Base-by-base conservation (phyloP, 805 yeast genomes). In the Tetrapisispora arboricola region DNA sequence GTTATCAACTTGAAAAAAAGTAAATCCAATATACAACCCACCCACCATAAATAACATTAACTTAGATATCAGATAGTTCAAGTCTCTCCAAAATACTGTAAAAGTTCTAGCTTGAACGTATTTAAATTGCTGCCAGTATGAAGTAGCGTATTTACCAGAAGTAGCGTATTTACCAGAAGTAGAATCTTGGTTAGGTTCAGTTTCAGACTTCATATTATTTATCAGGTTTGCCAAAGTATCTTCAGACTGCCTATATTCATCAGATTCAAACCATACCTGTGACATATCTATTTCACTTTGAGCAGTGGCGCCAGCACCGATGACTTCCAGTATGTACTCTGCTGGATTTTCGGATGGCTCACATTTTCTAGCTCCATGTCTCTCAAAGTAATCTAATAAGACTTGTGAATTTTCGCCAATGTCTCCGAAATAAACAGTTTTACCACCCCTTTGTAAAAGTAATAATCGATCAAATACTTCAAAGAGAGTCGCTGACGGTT, bases 301-400 rank as follows among this genome's bases (percentile, higher is more conserved):
- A 1, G 84, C 77, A 16, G 83, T 78, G 2, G 86, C 84, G 49
- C 84, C 86, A 18, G 86, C 85, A 28, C 86, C 86, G 57, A 81
- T 76, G 18, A 72, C 75, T 44, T 77, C 80, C 43, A 79, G 58
- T 59, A 78, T 75, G 64, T 78, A 79, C 55, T 78, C 85, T 7
- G 84, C 85, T 2, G 85, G 84, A 48, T 79, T 79, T 40, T 75
- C 84, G 11, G 53, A 57, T 13, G 56, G 54, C 4, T 59, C 59
- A 60, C 87, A 80, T 40, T 68, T 68, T 49, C 77, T 70, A 13
- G 85, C 84, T 18, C 92, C 83, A 50, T 77, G 61, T 41, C 64
- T 65, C 61, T 80, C 85, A 55, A 80, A 80, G 58, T 80, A 81
- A 39, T 67, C 53, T 26, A 76, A 69, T 55, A 80, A 65, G 5